Base-by-base conservation (phyloP, 371 early-diverging fungal genomes). In the Nematocida parisii region DNA sequence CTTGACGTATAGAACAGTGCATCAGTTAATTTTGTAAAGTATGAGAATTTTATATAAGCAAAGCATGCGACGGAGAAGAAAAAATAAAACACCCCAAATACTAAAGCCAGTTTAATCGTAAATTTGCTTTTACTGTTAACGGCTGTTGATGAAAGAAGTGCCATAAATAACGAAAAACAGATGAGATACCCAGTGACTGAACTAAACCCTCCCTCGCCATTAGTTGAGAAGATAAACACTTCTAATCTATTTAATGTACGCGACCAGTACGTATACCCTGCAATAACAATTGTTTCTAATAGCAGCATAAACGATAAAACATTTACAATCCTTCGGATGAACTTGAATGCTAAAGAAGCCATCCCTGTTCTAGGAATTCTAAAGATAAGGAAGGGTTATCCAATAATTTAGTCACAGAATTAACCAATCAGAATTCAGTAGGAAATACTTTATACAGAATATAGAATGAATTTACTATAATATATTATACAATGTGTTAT, bases 61-160 rank as follows among this genome's bases (percentile, higher is more conserved):
- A 77, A 54, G 45, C 54, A 24, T 40, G 20, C 47, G n/a, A 39
- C 40, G n/a, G 56, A 75, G 47, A 70, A 58, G 18, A 71, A 4
- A 33, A 47, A 60, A 54, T 70, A 77, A 18, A 77, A 54, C 18
- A 77, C 18, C 9, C 61, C 71, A 58, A 47, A 77, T 27, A 61
- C 5, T 15, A 77, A n/a, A 24, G 71, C 67, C 13, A 77, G 50
- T 40, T 77, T 77, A 18, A 77, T 44, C 9, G 80, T 77, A 39
- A 77, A 77, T 71, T 77, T 77, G 58, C 80, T 77, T 60, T 77
- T 77, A 68, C 80, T 77, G 42, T 77, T 77, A 7, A 77, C 62
- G 39, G 80, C 15, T 7, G 80, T 77, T 4, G 80, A 77, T 27
- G 68, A 61, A 5, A 77, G 13, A 58, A 77, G 74, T 9, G 80